Base-by-base conservation (phyloP, 1,284 basidiomycete genomes). In the Meira nashicola region DNA sequence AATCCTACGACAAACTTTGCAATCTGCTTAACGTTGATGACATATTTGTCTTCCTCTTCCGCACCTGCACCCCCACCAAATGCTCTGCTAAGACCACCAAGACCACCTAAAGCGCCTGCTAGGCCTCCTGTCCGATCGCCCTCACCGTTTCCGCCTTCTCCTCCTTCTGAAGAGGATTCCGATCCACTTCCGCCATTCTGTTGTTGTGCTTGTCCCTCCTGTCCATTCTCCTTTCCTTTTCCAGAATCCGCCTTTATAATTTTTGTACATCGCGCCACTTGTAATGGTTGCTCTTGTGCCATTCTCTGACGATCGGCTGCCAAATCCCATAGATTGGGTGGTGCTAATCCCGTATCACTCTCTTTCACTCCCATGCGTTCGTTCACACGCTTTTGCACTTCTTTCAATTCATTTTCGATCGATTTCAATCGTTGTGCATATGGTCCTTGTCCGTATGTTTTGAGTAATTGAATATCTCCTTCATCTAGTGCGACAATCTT, bases 11-110 rank as follows among this genome's bases (percentile, higher is more conserved):
- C 95, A 78, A 97, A 98, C 81, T 99, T 99, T 33, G 95, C 95
- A 74, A 98, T 96, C 82, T 99, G 95, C 81, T 97, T 96, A 80
- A 99, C 93, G 79, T 96, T 96, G 81, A 99, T 98, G 71, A 99
- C 91, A 80, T 99, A 98, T 81, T 96, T 93, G 82, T 97, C 78
- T 63, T 79, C 93, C 78, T 97, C 94, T 76, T 95, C 92, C 2
- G 91, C 91, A 54, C 89, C 89, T 70, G 89, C 91, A 15, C 41
- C 55, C 19, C 62, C 62, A 15, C 62, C 65, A 2, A 66, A 71
- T 40, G 64, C 66, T 28, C 66, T 65, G 49, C 62, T 62, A 46
- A 70, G 51, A 12, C 68, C 72, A 23, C 67, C 67, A 2, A 70
- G 48, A 33, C 63, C 65, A 23, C 57, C 66, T 38, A 56, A 21